A percentile compares a stretch with the other conserved stretches of the same genome.
phyloP scores from a whole-genome alignment of 495 filamentous ascomycete species.

The Penicillium simplicissimum region DNA sequence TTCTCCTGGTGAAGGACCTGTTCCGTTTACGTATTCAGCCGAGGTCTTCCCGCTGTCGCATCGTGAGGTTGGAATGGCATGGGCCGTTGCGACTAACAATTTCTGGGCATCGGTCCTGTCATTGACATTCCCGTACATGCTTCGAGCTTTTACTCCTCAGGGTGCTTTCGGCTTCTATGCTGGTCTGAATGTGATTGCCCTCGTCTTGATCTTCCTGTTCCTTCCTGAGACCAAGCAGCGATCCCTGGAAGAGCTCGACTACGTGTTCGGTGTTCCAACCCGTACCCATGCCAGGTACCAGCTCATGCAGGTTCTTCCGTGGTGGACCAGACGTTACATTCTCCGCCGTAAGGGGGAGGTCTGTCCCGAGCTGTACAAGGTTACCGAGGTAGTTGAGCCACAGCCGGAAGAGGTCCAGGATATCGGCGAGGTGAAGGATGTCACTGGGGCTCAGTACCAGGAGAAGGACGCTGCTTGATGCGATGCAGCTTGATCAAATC shows the following conservation, averaged over 20 bases:
- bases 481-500: background rate
- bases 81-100: constrained; percentile 67
- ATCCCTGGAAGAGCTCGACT: constrained; percentile 57
- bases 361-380: constrained; percentile 44
- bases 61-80: constrained; percentile 73
- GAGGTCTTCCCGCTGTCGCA: constrained; percentile 77
- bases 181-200: constrained; percentile 61
- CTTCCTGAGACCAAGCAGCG: constrained; percentile 67
- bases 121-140: constrained; percentile 65
- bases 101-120: constrained; percentile 66
- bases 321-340: constrained; percentile 55
- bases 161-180: constrained; percentile 64
- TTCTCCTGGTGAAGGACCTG: constrained; percentile 77
- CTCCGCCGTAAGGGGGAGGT: constrained; percentile 39
- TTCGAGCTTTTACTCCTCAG: constrained; percentile 48
- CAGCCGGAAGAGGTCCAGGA: constrained; percentile 22
- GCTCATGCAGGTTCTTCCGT: constrained; percentile 47
- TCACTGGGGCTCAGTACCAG: constrained; percentile 1
- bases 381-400: background rate
- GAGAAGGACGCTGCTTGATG: constrained; percentile 5
- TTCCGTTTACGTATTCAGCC: constrained; percentile 78
- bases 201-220: constrained; percentile 67
- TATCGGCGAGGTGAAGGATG: background rate
- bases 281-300: constrained; percentile 52
- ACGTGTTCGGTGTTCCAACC: constrained; percentile 56